Percentiles rank a stretch among this genome's conserved stretches.
phyloP scores from a whole-genome alignment of 495 filamentous ascomycete species.

The Aspergillus bridgeri region DNA sequence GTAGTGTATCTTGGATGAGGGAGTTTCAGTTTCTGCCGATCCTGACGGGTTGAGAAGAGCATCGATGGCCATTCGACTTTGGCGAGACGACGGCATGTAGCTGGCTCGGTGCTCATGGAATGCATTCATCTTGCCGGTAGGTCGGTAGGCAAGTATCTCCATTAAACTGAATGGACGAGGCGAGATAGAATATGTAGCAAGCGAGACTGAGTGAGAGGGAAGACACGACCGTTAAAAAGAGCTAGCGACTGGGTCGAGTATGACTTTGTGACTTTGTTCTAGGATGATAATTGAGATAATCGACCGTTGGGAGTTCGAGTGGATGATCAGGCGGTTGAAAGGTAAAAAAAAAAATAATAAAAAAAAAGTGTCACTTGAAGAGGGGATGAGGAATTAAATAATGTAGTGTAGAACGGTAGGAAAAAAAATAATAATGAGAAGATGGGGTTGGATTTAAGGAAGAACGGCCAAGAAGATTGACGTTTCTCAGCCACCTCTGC shows the following conservation, averaged over 20 bases:
- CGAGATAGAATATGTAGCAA: neutral
- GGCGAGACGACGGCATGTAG: conserved; percentile 24
- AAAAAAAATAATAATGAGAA: neutral
- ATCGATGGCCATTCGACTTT: conserved; percentile 42
- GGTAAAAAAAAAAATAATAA: neutral
- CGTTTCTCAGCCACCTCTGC: conserved; percentile 1
- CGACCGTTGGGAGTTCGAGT: neutral
- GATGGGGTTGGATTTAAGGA: neutral
- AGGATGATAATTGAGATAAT: neutral
- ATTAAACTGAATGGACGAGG: neutral
- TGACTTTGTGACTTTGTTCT: neutral
- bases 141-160: conserved; percentile 3
- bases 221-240: neutral
- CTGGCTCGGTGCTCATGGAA: conserved; percentile 16
- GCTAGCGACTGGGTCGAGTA: neutral
- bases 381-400: neutral
- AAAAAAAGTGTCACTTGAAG: neutral
- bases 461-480: conserved; percentile 2
- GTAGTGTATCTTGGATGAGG: conserved; percentile 15
- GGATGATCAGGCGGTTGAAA: neutral
- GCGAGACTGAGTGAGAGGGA: neutral
- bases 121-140: conserved; percentile 11
- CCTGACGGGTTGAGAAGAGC: conserved; percentile 34
- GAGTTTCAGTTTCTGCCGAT: conserved; percentile 7
- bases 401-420: neutral